phyloP scores from a whole-genome alignment of 2,329 filamentous ascomycete species.

The Metarhizium rileyi region DNA sequence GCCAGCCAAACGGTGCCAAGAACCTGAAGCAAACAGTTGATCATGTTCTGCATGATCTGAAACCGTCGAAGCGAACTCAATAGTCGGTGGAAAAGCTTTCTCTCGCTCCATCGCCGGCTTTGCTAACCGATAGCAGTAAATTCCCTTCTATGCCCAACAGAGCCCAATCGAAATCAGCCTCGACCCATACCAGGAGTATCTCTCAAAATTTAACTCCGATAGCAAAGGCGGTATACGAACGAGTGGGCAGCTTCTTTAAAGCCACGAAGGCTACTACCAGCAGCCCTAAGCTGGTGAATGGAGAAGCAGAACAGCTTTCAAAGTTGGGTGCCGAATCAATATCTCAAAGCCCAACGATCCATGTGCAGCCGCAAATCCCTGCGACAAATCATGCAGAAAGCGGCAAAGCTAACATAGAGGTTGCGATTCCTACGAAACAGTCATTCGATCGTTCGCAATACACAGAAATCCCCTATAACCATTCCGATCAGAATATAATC shows the following conservation, averaged over 20 bases:
- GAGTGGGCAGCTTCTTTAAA: slow-evolving; percentile 30
- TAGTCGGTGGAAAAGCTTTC: slow-evolving; percentile 39
- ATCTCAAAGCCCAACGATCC: not conserved
- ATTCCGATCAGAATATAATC: slow-evolving; percentile 3
- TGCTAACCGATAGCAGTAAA: slow-evolving; percentile 35
- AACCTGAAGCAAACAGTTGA: slow-evolving; percentile 62
- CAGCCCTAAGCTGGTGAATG: slow-evolving; percentile 27
- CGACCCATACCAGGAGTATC: slow-evolving; percentile 19
- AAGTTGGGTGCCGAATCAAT: slow-evolving; percentile 13
- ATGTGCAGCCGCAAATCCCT: not conserved
- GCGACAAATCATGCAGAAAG: not conserved
- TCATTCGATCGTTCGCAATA: slow-evolving; percentile 28
- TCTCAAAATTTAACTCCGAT: slow-evolving; percentile 40
- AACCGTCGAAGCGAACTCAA: slow-evolving; percentile 58
- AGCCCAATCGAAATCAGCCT: slow-evolving; percentile 7
- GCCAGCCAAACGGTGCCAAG: slow-evolving; percentile 47
- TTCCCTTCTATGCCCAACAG: slow-evolving; percentile 30
- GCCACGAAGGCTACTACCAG: slow-evolving; percentile 23
- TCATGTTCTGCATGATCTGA: slow-evolving; percentile 65
- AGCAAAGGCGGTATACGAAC: slow-evolving; percentile 29
- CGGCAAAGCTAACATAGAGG: slow-evolving; percentile 30
- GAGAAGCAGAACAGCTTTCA: slow-evolving; percentile 16
- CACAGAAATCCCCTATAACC: slow-evolving; percentile 19
- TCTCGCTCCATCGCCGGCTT: not conserved
- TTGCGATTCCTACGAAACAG: slow-evolving; percentile 36